Conservation (phyloP, 306 rosid genomes). For the Cucurbita ficifolia region DNA sequence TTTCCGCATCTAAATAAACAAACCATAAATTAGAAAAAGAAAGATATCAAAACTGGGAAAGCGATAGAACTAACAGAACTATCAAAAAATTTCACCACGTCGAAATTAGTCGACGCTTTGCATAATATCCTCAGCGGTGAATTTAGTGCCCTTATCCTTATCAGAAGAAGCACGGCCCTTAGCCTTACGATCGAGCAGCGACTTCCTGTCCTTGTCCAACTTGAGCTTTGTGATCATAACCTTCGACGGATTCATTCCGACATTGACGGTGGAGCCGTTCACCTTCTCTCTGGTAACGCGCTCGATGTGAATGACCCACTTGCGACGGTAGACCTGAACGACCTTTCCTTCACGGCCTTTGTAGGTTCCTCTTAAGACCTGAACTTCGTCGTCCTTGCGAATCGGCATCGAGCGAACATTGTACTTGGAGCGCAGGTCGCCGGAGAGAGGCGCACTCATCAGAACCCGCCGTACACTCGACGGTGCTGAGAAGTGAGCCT, state of each 20-base stretch:
- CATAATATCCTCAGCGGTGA: constrained; percentile 85
- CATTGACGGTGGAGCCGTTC: constrained; percentile 87
- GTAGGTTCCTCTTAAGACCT: constrained; percentile 75
- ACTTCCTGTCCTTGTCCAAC: constrained; percentile 80
- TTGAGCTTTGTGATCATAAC: constrained; percentile 64
- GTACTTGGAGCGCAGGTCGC: constrained; percentile 73
- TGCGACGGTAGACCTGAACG: constrained; percentile 83
- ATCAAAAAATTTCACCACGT: neutral
- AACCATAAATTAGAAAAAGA: neutral
- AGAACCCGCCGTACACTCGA: constrained; percentile 77
- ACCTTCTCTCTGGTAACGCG: constrained; percentile 94
- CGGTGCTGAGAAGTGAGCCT: constrained; percentile 95
- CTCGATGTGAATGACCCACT: constrained; percentile 91
- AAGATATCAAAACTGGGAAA: neutral
- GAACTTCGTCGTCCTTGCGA: constrained; percentile 91
- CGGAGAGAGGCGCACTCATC: constrained; percentile 84
- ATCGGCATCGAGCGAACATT: constrained; percentile 83
- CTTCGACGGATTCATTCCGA: constrained; percentile 76
- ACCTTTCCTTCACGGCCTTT: constrained; percentile 94
- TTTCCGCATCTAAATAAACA: neutral
- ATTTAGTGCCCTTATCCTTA: constrained; percentile 89
- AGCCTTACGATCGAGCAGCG: constrained; percentile 84
- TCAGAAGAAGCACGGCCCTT: constrained; percentile 92
- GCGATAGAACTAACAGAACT: neutral
- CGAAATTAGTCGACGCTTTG: constrained; percentile 53